Conservation (phyloP, 1,284 basidiomycete genomes). For the Irpex lacteus region DNA sequence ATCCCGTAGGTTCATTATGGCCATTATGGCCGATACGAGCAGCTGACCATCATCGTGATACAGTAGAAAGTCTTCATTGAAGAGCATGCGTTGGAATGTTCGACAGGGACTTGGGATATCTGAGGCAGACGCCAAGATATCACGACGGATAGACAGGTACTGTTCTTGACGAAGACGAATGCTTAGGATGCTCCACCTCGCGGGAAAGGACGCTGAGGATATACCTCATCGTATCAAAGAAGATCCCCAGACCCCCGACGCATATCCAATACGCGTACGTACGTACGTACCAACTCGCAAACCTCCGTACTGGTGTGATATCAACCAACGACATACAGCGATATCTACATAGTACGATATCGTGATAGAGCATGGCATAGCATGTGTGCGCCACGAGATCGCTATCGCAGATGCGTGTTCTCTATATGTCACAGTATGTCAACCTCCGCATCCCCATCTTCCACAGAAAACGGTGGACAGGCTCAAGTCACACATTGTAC, state of each 20-base stretch:
- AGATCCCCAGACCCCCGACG: neutral
- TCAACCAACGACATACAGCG: too few relatives aligned
- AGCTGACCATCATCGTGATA: too few relatives aligned
- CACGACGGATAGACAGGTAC: too few relatives aligned
- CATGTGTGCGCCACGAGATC: too few relatives aligned
- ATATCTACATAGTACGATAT: neutral
- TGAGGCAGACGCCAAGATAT: too few relatives aligned
- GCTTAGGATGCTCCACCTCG: neutral
- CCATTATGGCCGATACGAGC: neutral
- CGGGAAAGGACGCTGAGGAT: neutral
- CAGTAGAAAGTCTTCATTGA: too few relatives aligned
- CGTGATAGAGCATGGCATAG: too few relatives aligned
- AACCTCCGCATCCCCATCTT: neutral
- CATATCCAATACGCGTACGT: neutral
- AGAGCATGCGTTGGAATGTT: too few relatives aligned
- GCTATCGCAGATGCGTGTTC: too few relatives aligned
- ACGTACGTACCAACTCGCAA: neutral
- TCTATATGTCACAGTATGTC: neutral
- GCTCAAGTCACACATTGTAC: too few relatives aligned
- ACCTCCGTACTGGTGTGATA: neutral
- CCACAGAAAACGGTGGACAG: neutral
- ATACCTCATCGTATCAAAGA: neutral
- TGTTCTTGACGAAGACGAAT: neutral
- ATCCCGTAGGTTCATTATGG: neutral
- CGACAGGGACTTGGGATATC: too few relatives aligned